Evolutionary conservation across 768 basidiomycete species (phyloP).

Genomic region (Collybiopsis confluens): DNA sequence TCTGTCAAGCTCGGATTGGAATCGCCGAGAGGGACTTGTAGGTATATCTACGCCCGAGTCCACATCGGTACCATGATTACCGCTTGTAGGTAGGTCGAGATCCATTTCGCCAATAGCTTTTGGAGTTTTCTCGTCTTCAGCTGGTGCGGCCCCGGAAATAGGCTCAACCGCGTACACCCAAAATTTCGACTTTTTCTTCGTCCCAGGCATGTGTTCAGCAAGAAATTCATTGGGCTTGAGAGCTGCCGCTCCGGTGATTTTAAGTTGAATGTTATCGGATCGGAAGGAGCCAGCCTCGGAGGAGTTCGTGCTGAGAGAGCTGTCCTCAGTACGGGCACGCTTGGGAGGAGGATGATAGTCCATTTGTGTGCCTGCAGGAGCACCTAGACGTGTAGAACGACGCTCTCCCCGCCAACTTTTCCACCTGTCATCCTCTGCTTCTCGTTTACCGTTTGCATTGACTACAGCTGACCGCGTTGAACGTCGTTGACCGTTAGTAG

Average conservation of each 20-base stretch:
- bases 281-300: conserved; percentile 34
- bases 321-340: conserved; percentile 77
- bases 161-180: conserved; percentile 90
- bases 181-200: conserved; percentile 82
- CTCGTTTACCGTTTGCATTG: conserved; percentile 53
- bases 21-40: neutral
- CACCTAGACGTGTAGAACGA: conserved; percentile 66
- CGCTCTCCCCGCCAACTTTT: conserved; percentile 70
- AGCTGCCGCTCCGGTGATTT: conserved; percentile 57
- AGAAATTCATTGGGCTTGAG: conserved; percentile 70
- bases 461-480: conserved; percentile 47
- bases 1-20: conserved; percentile 21
- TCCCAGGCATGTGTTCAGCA: conserved; percentile 72
- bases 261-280: conserved; percentile 35
- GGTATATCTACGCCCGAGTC: conserved; percentile 5
- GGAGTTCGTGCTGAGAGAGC: conserved; percentile 54
- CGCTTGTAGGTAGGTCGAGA: conserved; percentile 15
- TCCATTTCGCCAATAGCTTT: conserved; percentile 22
- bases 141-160: conserved; percentile 30
- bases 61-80: conserved; percentile 3
- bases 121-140: conserved; percentile 11
- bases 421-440: conserved; percentile 47
- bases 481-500: conserved; percentile 39
- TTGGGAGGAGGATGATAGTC: conserved; percentile 53
- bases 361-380: conserved; percentile 42